Conservation (phyloP, 2,329 filamentous ascomycete species). For the Diaporthe longicolla region DNA sequence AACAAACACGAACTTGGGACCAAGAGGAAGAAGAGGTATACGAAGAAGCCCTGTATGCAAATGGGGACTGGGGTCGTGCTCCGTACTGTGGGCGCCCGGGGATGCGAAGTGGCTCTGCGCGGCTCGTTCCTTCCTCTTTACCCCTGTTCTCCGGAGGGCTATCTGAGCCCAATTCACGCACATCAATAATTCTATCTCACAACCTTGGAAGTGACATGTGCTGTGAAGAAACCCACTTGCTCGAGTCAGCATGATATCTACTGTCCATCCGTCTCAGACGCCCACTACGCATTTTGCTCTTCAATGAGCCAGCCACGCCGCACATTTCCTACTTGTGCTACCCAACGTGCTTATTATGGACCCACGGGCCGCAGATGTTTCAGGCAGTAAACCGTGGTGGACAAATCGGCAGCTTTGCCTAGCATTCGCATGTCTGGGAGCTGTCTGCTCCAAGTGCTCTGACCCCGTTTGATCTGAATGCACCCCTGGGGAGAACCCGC, state of each 20-base stretch:
- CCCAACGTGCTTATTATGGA: conserved; percentile 1
- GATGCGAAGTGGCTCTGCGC: background rate
- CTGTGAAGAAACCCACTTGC: background rate
- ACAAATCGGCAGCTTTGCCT: conserved; percentile 23
- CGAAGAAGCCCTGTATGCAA: conserved; percentile 32
- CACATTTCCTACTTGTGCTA: background rate
- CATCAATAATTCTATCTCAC: background rate
- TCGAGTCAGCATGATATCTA: background rate
- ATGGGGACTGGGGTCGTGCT: conserved; percentile 10
- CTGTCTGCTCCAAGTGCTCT: conserved; percentile 27
- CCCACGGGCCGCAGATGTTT: conserved; percentile 21
- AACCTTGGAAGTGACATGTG: background rate
- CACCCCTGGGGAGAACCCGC: conserved; percentile 9
- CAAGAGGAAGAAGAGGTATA: conserved; percentile 21
- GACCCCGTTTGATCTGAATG: conserved; percentile 25
- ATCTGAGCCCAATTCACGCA: background rate
- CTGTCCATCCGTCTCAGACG: no score
- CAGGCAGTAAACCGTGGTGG: conserved; percentile 3
- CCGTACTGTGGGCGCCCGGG: no score
- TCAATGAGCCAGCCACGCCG: background rate
- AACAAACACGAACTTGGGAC: conserved; percentile 24
- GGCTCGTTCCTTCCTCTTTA: conserved; percentile 28
- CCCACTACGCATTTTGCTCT: background rate
- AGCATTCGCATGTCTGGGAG: conserved; percentile 11
- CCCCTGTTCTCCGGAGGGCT: conserved; percentile 11